Conservation (phyloP, 768 basidiomycete genomes). For the Tulasnella calospora region DNA sequence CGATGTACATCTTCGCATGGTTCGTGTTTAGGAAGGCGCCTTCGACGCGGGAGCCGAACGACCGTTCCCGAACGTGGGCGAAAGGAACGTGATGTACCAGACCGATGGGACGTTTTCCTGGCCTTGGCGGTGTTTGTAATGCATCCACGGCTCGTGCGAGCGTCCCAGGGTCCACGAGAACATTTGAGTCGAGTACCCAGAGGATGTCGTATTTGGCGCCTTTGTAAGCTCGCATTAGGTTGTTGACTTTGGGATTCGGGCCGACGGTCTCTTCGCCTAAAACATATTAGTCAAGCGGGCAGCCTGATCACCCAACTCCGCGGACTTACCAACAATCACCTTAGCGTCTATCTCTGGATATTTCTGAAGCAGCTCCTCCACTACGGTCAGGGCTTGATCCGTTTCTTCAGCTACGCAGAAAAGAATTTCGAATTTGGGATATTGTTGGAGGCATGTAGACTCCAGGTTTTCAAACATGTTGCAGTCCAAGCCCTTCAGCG, state of each 20-base stretch:
- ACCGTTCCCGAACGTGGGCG: constrained; percentile 57
- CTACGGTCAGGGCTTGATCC: constrained; percentile 85
- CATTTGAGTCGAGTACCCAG: constrained; percentile 97
- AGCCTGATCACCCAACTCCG: neutral
- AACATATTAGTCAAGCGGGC: constrained; percentile 7
- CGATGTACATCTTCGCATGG: constrained; percentile 97
- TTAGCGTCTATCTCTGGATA: constrained; percentile 71
- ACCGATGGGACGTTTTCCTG: constrained; percentile 46
- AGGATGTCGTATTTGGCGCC: constrained; percentile 81
- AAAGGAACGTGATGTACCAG: constrained; percentile 96
- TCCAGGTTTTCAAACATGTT: constrained; percentile 96
- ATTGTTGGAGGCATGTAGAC: constrained; percentile 86
- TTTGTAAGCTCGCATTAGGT: constrained; percentile 78
- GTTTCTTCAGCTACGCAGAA: constrained; percentile 83
- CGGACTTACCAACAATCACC: constrained; percentile 64
- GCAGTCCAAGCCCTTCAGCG: constrained; percentile 89
- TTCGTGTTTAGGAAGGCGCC: constrained; percentile 95
- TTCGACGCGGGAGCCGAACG: constrained; percentile 79
- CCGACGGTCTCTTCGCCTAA: constrained; percentile 79
- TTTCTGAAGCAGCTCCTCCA: constrained; percentile 66
- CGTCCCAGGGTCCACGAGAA: constrained; percentile 69
- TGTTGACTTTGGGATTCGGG: constrained; percentile 96
- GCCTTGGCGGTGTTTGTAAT: constrained; percentile 46
- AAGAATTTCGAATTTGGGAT: constrained; percentile 85
- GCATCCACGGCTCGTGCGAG: constrained; percentile 80